Evolutionary conservation across 345 rosid genomes (phyloP), one percentile per base, ranked within the genome.

Genomic region (Eutrema yunnanense): DNA sequence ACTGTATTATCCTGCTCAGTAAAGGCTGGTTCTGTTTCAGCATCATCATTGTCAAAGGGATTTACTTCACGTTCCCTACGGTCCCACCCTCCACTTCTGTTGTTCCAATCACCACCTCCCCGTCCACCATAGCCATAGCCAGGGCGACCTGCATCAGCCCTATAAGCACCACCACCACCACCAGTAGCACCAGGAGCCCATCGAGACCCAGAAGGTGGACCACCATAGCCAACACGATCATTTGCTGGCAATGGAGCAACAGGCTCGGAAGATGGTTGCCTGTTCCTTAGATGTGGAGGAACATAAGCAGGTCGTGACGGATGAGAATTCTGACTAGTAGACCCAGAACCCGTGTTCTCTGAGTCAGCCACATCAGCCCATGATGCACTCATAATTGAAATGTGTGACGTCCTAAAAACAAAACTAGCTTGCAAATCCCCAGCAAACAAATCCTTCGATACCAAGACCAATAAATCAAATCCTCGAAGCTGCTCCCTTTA

Each of bases 321-420:
- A 62, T 72, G 83, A 5, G 86, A 50, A 65, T 74, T 48, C 46
- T 67, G 62, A 58, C 75, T 83, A 54, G 80, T 73, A 63, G 87
- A 73, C 68, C 77, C 88, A 75, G 83, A 55, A 27, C 59, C 73
- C 44, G 74, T 81, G 80, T 86, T 87, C 82, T 92, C 98, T 79
- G 98, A 81, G 75, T 86, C 90, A 62, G 90, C 98, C 78, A 84
- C 97, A 86, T 95, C 99, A 12, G 99, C 99, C 99, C 99, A 95
- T 82, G 97, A 89, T 73, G 84, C 86, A 86, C 78, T 87, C 90
- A 82, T 80, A 81, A 80, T 72, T 52, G 19, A 67, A 67, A 56
- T 11, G 36, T 47, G 16, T 41, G 52, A 56, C 59, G 27, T 41
- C 58, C 69, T 47, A 67, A 55, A 13, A 54, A 26, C 54, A 73